A percentile compares a stretch with the other conserved stretches of the same genome.
Conservation (phyloP, 2,329 filamentous ascomycete genomes). For the Thermoascus crustaceus region DNA sequence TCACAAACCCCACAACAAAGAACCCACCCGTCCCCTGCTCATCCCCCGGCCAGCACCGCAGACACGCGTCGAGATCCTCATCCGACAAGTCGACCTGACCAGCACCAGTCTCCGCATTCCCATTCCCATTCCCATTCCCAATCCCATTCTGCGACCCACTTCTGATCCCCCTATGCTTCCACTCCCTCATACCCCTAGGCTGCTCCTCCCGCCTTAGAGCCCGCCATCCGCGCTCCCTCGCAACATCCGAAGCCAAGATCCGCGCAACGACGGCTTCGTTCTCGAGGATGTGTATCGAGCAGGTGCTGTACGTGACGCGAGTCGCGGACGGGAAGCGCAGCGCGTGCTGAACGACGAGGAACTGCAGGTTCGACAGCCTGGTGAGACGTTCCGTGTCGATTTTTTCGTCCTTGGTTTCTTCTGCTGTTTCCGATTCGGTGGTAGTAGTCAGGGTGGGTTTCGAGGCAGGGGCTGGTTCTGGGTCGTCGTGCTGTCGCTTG, state of each 20-base stretch:
- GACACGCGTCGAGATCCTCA: constrained; percentile 59
- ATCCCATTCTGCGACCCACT: constrained; percentile 28
- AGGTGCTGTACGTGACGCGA: constrained; percentile 86
- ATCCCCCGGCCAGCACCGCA: constrained; percentile 73
- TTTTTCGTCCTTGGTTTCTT: constrained; percentile 36
- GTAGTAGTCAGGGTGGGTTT: constrained; percentile 12
- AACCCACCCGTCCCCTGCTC: constrained; percentile 86
- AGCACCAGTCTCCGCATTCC: no score
- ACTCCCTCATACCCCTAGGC: constrained; percentile 64
- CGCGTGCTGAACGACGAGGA: constrained; percentile 73
- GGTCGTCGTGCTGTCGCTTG: constrained; percentile 26
- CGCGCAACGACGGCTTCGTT: constrained; percentile 77
- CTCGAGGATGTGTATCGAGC: constrained; percentile 77
- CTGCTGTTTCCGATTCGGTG: constrained; percentile 19
- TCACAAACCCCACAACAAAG: constrained; percentile 81
- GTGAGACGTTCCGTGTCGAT: constrained; percentile 57
- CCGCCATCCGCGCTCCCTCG: constrained; percentile 63
- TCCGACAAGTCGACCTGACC: constrained; percentile 38
- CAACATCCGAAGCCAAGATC: constrained; percentile 61
- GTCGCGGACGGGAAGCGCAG: constrained; percentile 68
- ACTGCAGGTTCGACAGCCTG: constrained; percentile 73
- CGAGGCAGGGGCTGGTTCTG: constrained; percentile 5
- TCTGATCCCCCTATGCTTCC: constrained; percentile 58
- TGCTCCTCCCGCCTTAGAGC: constrained; percentile 66
- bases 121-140: no score